Evolutionary conservation across 768 basidiomycete species (phyloP), one percentile per base, ranked within the genome.

Genomic region (Trametes cingulata): DNA sequence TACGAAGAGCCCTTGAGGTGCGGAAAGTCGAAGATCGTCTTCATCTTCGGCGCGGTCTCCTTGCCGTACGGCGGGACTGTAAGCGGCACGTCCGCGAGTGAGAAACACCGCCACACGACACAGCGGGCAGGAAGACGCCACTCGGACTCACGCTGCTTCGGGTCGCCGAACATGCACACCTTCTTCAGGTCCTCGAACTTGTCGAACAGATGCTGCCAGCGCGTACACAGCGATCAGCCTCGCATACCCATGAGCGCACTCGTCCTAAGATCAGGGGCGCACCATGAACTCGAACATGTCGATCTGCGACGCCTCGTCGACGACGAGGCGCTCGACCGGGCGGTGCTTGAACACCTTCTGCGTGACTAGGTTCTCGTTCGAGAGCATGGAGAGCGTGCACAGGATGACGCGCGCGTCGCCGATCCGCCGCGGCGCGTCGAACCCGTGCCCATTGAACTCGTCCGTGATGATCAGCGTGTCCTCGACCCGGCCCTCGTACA

Each of bases 251-350:
- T n/a, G n/a, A n/a, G n/a, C n/a, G n/a, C n/a, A n/a, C n/a, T n/a
- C n/a, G n/a, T n/a, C n/a, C n/a, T 14, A 33, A 1, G 27, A 49
- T 19, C 3, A 1, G 5, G 17, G 12, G 29, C 61, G 25, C 9
- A 71, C 60, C 39, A 59, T 56, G 36, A 49, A 48, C 39, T 64
- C 57, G 57, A 62, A 66, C 33, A 62, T 66, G 56, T 79, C 76
- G 4, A 82, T 79, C 42, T 82, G 80, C 42, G 74, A 77, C 0
- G 81, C 81, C 65, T 82, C 81, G 52, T 82, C 81, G 25, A 82
- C 69, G 29, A 82, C 69, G 2, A 83, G 59, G 17, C 61, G 71
- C 22, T 76, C 57, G 1, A 79, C 69, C 0, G 79, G 80, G 1
- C 73, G 67, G 7, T 70, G 19, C 8, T 22, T 22, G 71, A 55